Evolutionary conservation across 2,329 filamentous ascomycete species (phyloP).

Genomic region (Fusarium sp.): DNA sequence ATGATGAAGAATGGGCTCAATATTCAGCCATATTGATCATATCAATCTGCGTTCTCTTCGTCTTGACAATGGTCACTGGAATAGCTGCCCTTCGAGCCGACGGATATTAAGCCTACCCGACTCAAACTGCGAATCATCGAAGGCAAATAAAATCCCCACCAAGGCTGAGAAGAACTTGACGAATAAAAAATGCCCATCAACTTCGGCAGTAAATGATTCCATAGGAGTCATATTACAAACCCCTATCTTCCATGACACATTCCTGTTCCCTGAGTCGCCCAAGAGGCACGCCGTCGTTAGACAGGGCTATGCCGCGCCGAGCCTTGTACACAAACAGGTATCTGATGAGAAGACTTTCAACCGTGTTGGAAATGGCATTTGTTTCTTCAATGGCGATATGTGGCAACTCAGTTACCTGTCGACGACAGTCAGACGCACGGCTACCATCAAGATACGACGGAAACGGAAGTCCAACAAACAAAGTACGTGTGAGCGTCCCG

Average conservation of each 20-base stretch:
- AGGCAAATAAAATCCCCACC: too few relatives aligned
- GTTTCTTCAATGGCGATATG: background rate
- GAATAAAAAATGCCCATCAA: background rate
- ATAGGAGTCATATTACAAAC: background rate
- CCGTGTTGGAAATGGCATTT: rapidly evolving
- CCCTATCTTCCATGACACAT: background rate
- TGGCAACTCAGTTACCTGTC: background rate
- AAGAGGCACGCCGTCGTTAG: background rate
- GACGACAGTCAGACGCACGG: background rate
- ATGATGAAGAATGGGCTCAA: conserved; percentile 1
- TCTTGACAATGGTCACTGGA: background rate
- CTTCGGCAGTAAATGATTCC: background rate
- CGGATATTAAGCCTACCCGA: background rate
- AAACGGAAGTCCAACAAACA: too few relatives aligned
- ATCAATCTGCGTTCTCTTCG: conserved; percentile 1
- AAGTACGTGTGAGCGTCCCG: too few relatives aligned
- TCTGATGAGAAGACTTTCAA: too few relatives aligned
- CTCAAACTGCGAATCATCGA: background rate
- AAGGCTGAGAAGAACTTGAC: background rate
- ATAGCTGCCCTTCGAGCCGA: conserved; percentile 1
- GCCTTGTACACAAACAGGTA: rapidly evolving
- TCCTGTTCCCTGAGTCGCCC: rapidly evolving
- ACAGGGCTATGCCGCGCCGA: too few relatives aligned
- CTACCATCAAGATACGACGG: background rate
- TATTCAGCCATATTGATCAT: conserved; percentile 10